Evolutionary conservation across 345 rosid genomes (phyloP), one percentile per base, ranked within the genome.

Genomic region (Eucalyptus curtisii): DNA sequence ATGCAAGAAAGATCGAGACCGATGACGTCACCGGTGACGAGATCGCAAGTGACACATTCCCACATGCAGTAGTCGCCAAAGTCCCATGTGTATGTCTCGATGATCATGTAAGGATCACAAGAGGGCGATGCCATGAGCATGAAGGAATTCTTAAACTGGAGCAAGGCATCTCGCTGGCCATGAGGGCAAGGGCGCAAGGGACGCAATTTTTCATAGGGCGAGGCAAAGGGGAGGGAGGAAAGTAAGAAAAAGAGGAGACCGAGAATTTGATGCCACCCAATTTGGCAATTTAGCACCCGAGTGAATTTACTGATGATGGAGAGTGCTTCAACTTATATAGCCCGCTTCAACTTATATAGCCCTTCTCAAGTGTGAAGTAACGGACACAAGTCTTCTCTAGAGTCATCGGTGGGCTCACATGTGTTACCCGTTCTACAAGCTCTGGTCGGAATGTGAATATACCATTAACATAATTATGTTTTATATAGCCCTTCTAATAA

Each of bases 11-110:
- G 3, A 61, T 30, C 2, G 19, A 61, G 17, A 30, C 1, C 0
- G 3, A 13, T 2, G 2, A 30, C 19, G 3, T 61, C 0, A 61
- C 71, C 10, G 0, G 33, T 30, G 71, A 3, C 16, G 1, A 0
- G 0, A 31, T 61, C 3, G 10, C 71, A 61, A 13, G 0, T 0
- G 71, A 61, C 71, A 6, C 71, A 0, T 0, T 0, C 8, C 71
- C 71, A 61, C 16, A 7, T 3, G 68, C 68, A 61, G 0, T 17
- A 61, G 1, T 61, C 5, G 1, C 0, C 0, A 15, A 0, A 6
- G 53, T 50, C 8, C 8, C 53, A 16, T 50, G 8, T 1, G 8
- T 0, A 6, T n/a, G n/a, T n/a, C n/a, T n/a, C n/a, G n/a, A n/a
- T 15, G 7, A 49, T 5, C 19, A 0, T 1, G 0, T 5, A 42